A percentile compares a stretch with the other conserved stretches of the same genome.
phyloP scores from a whole-genome alignment of 257 asterid genomes.

The Ehretia macrophylla region DNA sequence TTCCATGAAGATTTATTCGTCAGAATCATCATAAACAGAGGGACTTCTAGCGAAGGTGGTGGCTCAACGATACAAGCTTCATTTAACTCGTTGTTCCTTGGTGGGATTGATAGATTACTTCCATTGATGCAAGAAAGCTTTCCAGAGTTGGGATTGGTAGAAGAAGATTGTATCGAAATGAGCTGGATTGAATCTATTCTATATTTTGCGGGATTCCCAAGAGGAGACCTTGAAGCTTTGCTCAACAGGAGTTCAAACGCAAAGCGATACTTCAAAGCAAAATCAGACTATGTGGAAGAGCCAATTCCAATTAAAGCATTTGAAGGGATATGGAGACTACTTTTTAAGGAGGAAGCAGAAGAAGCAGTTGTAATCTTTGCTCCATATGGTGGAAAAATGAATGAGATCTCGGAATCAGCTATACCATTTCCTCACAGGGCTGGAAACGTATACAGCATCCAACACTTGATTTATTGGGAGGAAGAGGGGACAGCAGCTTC shows the following conservation, averaged over 20 bases:
- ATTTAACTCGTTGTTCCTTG: conserved; percentile 33
- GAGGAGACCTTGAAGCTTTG: not conserved
- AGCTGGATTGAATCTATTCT: conserved; percentile 39
- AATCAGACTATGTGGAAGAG: conserved; percentile 32
- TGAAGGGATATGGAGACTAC: conserved; percentile 30
- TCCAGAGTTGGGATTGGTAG: conserved; percentile 34
- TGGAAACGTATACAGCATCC: conserved; percentile 9
- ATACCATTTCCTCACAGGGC: conserved; percentile 16
- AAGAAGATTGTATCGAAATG: conserved; percentile 37
- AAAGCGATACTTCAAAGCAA: conserved; percentile 19
- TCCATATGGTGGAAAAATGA: conserved; percentile 12
- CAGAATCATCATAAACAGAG: conserved; percentile 14
- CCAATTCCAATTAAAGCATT: conserved; percentile 31
- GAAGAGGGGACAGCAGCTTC: not conserved
- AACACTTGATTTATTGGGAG: not conserved
- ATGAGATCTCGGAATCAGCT: conserved; percentile 1
- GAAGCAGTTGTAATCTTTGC: conserved; percentile 2
- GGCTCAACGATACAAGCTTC: conserved; percentile 20
- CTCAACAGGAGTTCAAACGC: not conserved
- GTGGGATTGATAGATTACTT: conserved; percentile 23
- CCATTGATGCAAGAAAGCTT: conserved; percentile 29
- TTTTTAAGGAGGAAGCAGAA: not conserved
- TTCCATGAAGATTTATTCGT: conserved; percentile 32
- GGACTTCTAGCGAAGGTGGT: conserved; percentile 8
- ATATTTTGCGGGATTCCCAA: conserved; percentile 15